Evolutionary conservation across 495 filamentous ascomycete species (phyloP), one percentile per base, ranked within the genome.

Genomic region (Aeminium ludgeri): DNA sequence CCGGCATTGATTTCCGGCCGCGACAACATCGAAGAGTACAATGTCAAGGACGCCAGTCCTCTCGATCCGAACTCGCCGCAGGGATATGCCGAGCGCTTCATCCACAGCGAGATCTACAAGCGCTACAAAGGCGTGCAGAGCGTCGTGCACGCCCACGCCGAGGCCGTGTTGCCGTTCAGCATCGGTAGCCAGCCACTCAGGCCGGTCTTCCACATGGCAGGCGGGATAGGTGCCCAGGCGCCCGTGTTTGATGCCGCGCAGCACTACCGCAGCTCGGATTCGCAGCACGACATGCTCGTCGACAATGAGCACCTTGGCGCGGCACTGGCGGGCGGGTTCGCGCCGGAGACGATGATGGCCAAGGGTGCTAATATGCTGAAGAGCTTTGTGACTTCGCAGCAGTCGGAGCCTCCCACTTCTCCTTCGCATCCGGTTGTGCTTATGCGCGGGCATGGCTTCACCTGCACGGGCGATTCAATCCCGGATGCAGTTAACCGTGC

Each of bases 121-220:
- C 30, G 39, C 16, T 53, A 44, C 41, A 46, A 43, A 28, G 44
- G 35, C 39, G 52, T 55, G 3, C 19, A 55, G 15, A 27, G 30
- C 29, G 52, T 55, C 8, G 30, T 55, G 13, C 52, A 55, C 32
- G 43, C 28, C 33, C 52, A 55, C 36, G 4, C 42, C 7, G 42
- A 49, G 20, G 42, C 45, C 12, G 46, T 53, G 25, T 15, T 53
- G 20, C 41, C 50, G 6, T 53, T 49, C 35, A 39, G 38, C 36
- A 48, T 53, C 31, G 36, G 40, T 20, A 46, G 38, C 17, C 35
- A 41, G 5, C 50, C 50, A 3, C 32, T 53, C 15, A 20, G 45
- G 25, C 50, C 50, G 1, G 50, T 53, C 6, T 60, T 60, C 40
- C 65, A 71, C 49, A 62, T 65, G 58, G 67, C 65, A 6, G 66